A percentile compares a stretch with the other conserved stretches of the same genome.
phyloP scores from a whole-genome alignment of 75 land plant species.

The Selaginella tamariscina region DNA sequence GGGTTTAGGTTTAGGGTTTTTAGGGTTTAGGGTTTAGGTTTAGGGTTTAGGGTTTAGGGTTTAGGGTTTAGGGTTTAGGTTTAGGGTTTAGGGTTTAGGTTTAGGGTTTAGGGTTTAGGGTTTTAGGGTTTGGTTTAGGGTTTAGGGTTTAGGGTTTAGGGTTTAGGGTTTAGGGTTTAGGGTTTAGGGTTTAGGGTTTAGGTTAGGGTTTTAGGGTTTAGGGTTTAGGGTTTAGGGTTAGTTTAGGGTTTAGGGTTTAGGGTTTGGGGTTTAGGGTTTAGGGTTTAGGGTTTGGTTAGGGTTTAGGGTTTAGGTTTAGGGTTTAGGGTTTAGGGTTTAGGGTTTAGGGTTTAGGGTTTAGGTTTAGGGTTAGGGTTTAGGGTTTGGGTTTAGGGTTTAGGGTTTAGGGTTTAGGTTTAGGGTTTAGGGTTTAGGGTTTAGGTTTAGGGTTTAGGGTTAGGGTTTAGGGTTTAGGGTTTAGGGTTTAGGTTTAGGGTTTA shows the following conservation, averaged over 20 bases:
- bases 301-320: conserved; percentile 25
- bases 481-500: conserved; percentile 15
- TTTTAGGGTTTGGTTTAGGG: no score
- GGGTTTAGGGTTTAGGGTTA: no score
- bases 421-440: conserved; percentile 20
- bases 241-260: conserved; percentile 25
- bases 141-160: conserved; percentile 27
- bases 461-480: conserved; percentile 19
- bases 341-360: conserved; percentile 27
- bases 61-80: conserved; percentile 21
- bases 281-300: no score
- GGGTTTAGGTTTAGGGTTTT: conserved; percentile 21
- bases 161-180: conserved; percentile 22
- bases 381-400: conserved; percentile 26
- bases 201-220: conserved; percentile 19
- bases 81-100: conserved; percentile 28
- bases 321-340: conserved; percentile 26
- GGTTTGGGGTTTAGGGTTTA: conserved; percentile 21
- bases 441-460: conserved; percentile 28
- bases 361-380: conserved; percentile 30
- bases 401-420: conserved; percentile 20
- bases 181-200: conserved; percentile 26
- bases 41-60: conserved; percentile 22
- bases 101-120: conserved; percentile 25
- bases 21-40: conserved; percentile 23